Conservation (phyloP, 257 asterid genomes). For the Plectranthus barbatus region DNA sequence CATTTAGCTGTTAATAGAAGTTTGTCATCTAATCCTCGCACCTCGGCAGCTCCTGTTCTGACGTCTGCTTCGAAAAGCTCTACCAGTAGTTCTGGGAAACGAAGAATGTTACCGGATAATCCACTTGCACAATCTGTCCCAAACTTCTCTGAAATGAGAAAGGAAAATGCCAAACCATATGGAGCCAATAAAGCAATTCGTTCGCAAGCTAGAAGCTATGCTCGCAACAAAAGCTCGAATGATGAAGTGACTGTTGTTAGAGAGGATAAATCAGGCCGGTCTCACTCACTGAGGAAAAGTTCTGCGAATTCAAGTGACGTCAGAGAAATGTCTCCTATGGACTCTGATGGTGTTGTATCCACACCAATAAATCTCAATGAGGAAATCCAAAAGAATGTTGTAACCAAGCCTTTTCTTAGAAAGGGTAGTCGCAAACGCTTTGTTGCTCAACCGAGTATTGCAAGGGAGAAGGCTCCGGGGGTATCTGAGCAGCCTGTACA, state of each 20-base stretch:
- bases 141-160: constrained; percentile 69
- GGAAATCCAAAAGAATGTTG: constrained; percentile 38
- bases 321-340: constrained; percentile 36
- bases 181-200: constrained; percentile 49
- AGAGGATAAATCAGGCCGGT: constrained; percentile 57
- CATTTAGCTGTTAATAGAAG: constrained; percentile 39
- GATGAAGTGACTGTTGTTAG: constrained; percentile 48
- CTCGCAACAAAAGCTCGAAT: constrained; percentile 47
- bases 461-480: constrained; percentile 36
- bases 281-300: constrained; percentile 51
- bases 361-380: constrained; percentile 39
- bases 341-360: constrained; percentile 42
- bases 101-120: constrained; percentile 64
- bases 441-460: constrained; percentile 31
- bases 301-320: constrained; percentile 38
- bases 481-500: constrained; percentile 28
- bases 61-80: constrained; percentile 51
- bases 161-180: constrained; percentile 66
- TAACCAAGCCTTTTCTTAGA: constrained; percentile 47
- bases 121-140: constrained; percentile 91
- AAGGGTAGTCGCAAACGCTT: constrained; percentile 51
- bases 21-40: constrained; percentile 47
- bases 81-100: constrained; percentile 41
- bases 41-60: constrained; percentile 49
- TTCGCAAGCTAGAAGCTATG: constrained; percentile 49